Percentiles rank a stretch among this genome's conserved stretches.
Conservation (phyloP, 164 flowering plant species). For the Akebia trifoliata region DNA sequence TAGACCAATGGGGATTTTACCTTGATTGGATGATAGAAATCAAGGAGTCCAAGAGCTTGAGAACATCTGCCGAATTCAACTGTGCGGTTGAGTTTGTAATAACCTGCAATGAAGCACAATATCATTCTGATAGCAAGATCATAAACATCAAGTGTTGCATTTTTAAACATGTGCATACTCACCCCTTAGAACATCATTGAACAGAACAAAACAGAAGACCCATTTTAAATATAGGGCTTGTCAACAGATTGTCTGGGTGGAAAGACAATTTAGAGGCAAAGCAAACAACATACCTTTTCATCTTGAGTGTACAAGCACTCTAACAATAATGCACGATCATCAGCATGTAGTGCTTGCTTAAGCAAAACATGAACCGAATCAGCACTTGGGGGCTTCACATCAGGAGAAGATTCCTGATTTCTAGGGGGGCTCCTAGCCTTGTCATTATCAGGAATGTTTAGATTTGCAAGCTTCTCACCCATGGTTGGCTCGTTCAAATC, state of each 20-base stretch:
- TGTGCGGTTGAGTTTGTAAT: conserved; percentile 63
- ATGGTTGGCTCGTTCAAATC: conserved; percentile 77
- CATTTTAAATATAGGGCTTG: too few species aligned
- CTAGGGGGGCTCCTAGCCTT: conserved; percentile 18
- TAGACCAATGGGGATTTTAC: too few species aligned
- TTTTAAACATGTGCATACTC: too few species aligned
- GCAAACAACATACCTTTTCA: conserved; percentile 74
- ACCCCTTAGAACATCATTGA: too few species aligned
- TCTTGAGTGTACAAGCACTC: conserved; percentile 81
- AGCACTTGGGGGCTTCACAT: conserved; percentile 72
- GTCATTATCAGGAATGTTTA: conserved; percentile 34
- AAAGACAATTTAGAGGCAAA: too few species aligned
- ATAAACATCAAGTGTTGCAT: too few species aligned
- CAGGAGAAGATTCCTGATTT: conserved; percentile 22
- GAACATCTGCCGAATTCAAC: conserved; percentile 67
- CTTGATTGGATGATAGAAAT: conserved; percentile 62
- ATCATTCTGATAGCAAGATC: too few species aligned
- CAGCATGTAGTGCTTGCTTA: conserved; percentile 87
- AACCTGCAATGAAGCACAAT: conserved; percentile 47
- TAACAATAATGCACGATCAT: conserved; percentile 68
- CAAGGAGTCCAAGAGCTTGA: conserved; percentile 70
- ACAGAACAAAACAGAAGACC: too few species aligned
- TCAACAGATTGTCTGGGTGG: too few species aligned
- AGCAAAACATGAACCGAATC: conserved; percentile 84
- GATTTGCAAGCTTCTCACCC: conserved; percentile 77